phyloP scores from a whole-genome alignment of 257 asterid species.

The Knoxia roxburghii region DNA sequence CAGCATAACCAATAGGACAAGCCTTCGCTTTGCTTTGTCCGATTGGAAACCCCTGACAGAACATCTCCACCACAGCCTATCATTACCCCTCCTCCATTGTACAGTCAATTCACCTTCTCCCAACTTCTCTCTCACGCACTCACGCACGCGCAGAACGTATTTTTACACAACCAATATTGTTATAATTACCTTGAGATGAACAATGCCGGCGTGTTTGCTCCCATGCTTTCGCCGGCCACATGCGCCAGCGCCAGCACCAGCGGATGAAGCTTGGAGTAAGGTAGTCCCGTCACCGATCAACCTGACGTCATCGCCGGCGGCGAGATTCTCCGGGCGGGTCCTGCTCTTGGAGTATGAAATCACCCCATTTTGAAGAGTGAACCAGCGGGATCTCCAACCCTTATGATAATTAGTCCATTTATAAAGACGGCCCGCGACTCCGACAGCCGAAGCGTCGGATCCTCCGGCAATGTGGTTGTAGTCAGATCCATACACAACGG shows the following conservation, averaged over 20 bases:
- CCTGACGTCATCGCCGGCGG: slow-evolving; percentile 33
- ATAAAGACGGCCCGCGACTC: slow-evolving; percentile 69
- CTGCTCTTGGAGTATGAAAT: slow-evolving; percentile 70
- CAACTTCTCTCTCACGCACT: slow-evolving; percentile 18
- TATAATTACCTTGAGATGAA: slow-evolving; percentile 62
- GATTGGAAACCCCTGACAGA: slow-evolving; percentile 19
- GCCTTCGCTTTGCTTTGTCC: slow-evolving; percentile 31
- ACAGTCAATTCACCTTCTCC: neutral
- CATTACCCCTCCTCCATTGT: slow-evolving; percentile 2
- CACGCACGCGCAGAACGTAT: neutral
- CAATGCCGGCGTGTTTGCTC: slow-evolving; percentile 61
- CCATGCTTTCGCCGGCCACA: slow-evolving; percentile 37
- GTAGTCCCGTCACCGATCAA: slow-evolving; percentile 25
- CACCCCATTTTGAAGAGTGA: slow-evolving; percentile 64
- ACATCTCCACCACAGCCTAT: slow-evolving; percentile 4
- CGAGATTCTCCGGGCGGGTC: slow-evolving; percentile 39
- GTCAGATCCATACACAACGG: slow-evolving; percentile 67
- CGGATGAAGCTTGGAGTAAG: slow-evolving; percentile 17
- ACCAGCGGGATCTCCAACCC: slow-evolving; percentile 98
- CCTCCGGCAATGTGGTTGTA: slow-evolving; percentile 37
- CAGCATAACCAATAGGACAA: slow-evolving; percentile 37
- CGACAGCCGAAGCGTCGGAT: slow-evolving; percentile 44
- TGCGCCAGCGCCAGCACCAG: slow-evolving; percentile 1
- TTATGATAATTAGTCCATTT: slow-evolving; percentile 94
- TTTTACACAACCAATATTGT: neutral